Evolutionary conservation across 2,329 filamentous ascomycete genomes (phyloP).

Genomic region (Hypocreales sp.): DNA sequence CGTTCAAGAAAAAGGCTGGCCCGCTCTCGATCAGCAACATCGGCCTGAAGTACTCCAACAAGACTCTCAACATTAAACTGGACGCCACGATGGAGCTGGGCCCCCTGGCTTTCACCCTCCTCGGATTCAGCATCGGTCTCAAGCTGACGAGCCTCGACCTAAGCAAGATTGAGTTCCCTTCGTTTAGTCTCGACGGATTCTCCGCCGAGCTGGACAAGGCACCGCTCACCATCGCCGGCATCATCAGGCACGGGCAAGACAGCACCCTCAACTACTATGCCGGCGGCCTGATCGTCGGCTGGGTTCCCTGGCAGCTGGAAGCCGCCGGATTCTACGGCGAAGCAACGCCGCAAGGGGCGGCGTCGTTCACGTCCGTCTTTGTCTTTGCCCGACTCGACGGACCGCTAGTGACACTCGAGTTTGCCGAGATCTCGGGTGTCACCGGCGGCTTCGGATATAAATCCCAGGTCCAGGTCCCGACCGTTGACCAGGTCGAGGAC

Average conservation of each 20-base stretch:
- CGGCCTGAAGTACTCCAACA: conserved; percentile 16
- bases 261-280: conserved; percentile 14
- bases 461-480: conserved; percentile 14
- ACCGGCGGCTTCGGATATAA: conserved; percentile 25
- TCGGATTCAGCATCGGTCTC: conserved; percentile 17
- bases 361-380: conserved; percentile 15
- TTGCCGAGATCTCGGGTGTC: conserved; percentile 19
- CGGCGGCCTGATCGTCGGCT: conserved; percentile 20
- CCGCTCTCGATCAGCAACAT: conserved; percentile 19
- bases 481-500: conserved; percentile 3
- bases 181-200: conserved; percentile 12
- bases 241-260: conserved; percentile 13
- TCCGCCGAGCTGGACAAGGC: conserved; percentile 15
- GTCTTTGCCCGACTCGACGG: conserved; percentile 22
- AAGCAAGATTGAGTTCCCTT: too few relatives aligned
- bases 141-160: conserved; percentile 6
- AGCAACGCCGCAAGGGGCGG: conserved; percentile 3
- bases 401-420: conserved; percentile 20
- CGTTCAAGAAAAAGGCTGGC: conserved; percentile 14
- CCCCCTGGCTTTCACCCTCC: conserved; percentile 16
- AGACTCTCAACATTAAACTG: conserved; percentile 13
- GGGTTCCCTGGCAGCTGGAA: conserved; percentile 18
- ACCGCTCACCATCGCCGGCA: conserved; percentile 20
- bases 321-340: conserved; percentile 24
- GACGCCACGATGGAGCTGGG: conserved; percentile 19